These are phyloP conservation scores for Solanum medicagineum DNA, from an alignment of 257 asterid species.

Conservation along the genomic window DNA sequence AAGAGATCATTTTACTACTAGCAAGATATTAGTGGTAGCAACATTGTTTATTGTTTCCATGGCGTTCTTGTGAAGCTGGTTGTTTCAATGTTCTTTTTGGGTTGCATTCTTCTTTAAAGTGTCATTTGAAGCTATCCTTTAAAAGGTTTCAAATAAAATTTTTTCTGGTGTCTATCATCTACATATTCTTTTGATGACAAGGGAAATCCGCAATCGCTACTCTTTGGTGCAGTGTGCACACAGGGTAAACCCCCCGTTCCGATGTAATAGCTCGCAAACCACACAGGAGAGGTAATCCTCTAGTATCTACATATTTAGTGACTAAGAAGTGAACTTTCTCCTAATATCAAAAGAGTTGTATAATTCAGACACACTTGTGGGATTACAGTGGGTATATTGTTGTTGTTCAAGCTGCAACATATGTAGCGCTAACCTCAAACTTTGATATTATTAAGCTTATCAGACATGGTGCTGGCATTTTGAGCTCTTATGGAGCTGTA, in stretches of 20 bases:
- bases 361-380: neutral
- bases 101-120: neutral
- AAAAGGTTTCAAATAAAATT: neutral
- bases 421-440: neutral
- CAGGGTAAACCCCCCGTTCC: no score
- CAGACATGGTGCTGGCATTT: neutral
- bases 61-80: neutral
- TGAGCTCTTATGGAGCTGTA: neutral
- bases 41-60: neutral
- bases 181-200: neutral
- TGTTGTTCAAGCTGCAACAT: neutral
- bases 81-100: neutral
- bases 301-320: neutral
- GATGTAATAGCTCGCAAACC: no score
- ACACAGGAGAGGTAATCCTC: no score
- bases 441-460: neutral
- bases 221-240: no score
- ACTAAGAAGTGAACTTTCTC: neutral
- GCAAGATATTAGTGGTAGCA: neutral
- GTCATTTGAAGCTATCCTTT: neutral
- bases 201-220: no score
- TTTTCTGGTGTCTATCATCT: neutral
- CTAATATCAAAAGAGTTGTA: neutral
- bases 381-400: neutral
- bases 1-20: neutral